Conservation (phyloP, 768 basidiomycete genomes). For the Russula sp. region DNA sequence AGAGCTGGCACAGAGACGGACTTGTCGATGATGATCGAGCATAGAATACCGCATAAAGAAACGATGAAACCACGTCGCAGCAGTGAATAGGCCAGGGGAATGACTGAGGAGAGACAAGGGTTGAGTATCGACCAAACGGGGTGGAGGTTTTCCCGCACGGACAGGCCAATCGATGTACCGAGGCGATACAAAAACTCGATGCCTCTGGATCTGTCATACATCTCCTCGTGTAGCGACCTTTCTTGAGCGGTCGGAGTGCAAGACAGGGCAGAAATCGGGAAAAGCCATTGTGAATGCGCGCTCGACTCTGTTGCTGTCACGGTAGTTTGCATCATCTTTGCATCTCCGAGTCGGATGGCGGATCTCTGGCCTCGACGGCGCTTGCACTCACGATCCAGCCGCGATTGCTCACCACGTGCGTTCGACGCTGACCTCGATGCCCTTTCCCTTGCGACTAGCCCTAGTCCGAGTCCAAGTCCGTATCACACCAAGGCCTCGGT, state of each 20-base stretch:
- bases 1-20: constrained; percentile 27
- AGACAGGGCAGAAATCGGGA: constrained; percentile 13
- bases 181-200: constrained; percentile 82
- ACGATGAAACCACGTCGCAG: constrained; percentile 85
- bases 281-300: constrained; percentile 16
- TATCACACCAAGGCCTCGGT: too few species aligned
- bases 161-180: constrained; percentile 72
- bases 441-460: too few species aligned
- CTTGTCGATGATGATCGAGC: constrained; percentile 77
- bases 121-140: constrained; percentile 15
- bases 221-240: constrained; percentile 47
- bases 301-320: not conserved
- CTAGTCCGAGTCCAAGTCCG: too few species aligned
- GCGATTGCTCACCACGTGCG: not conserved
- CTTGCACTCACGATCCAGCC: not conserved
- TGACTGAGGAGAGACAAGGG: constrained; percentile 42
- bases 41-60: constrained; percentile 86
- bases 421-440: not conserved
- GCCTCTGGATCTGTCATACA: constrained; percentile 73
- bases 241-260: constrained; percentile 20
- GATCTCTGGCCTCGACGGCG: not conserved
- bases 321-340: not conserved
- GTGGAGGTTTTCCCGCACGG: constrained; percentile 29
- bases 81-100: constrained; percentile 75
- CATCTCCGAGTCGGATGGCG: not conserved